phyloP scores from a whole-genome alignment of 1,139 yeast species.

The Saccharomycopsis crataegensis region DNA sequence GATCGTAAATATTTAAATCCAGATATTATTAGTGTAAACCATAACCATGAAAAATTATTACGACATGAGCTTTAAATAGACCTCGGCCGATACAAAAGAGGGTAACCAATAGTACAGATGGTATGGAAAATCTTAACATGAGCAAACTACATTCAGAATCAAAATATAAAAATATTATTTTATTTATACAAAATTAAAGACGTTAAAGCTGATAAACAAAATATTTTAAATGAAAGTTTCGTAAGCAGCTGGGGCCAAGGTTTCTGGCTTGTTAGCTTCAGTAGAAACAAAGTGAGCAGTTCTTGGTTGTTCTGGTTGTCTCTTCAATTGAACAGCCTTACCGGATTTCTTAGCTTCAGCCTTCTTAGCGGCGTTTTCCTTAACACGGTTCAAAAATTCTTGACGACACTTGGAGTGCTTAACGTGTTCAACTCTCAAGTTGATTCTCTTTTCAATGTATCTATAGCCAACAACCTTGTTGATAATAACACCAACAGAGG shows the following conservation, averaged over 20 bases:
- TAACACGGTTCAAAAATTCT: slow-evolving; percentile 98
- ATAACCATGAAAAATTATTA: no score
- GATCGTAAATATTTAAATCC: no score
- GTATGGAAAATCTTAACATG: no score
- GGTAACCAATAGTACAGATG: no score
- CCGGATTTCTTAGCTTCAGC: slow-evolving; percentile 94
- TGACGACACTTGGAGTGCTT: slow-evolving; percentile 99
- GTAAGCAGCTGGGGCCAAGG: slow-evolving; percentile 98
- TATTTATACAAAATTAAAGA: no score
- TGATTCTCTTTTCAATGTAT: slow-evolving; percentile 97
- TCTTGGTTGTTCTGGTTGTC: slow-evolving; percentile 99
- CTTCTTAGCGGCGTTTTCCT: slow-evolving; percentile 90
- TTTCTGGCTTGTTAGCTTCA: slow-evolving; percentile 81
- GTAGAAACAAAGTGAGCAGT: slow-evolving; percentile 76
- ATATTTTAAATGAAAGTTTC: slow-evolving; percentile 90
- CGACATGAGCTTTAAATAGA: no score
- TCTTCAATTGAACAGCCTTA: slow-evolving; percentile 84
- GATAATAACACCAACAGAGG: slow-evolving; percentile 95
- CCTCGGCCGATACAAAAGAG: no score
- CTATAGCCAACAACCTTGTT: slow-evolving; percentile 99
- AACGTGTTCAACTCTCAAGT: slow-evolving; percentile 97
- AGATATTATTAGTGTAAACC: no score
- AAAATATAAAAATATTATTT: no score
- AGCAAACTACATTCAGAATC: no score
- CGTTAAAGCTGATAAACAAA: not conserved